Conservation (phyloP, 2,329 filamentous ascomycete genomes). For the Beauveria brongniartii region DNA sequence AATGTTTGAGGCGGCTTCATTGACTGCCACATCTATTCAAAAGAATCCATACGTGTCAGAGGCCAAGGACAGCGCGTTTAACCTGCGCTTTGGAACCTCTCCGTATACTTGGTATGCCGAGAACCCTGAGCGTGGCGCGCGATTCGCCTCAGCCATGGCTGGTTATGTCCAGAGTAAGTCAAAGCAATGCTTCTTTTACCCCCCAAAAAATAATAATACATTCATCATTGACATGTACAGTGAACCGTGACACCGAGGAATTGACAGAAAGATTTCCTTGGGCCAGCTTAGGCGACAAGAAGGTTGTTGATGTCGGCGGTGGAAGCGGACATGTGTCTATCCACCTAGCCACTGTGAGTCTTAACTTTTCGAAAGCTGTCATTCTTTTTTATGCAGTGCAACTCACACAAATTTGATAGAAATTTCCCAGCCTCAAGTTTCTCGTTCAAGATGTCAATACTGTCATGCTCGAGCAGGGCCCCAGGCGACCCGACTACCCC, state of each 20-base stretch:
- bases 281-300: conserved; percentile 13
- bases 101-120: conserved; percentile 16
- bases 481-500: conserved; percentile 7
- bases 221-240: neutral
- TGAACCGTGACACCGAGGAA: conserved; percentile 11
- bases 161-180: neutral
- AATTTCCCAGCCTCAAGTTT: conserved; percentile 18
- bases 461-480: conserved; percentile 17
- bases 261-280: conserved; percentile 16
- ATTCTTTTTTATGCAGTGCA: too few species aligned
- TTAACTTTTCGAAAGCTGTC: neutral
- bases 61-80: conserved; percentile 16
- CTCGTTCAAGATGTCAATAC: conserved; percentile 18
- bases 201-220: too few species aligned
- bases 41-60: conserved; percentile 15
- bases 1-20: conserved; percentile 19
- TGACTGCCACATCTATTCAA: conserved; percentile 13
- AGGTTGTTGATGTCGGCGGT: conserved; percentile 20
- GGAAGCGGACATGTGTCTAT: conserved; percentile 17
- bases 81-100: conserved; percentile 10
- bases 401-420: neutral
- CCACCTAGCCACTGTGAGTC: neutral
- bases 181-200: neutral
- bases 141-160: conserved; percentile 17
- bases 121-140: conserved; percentile 5